Base-by-base conservation (phyloP, 495 filamentous ascomycete species). In the Penicillium chermesinum region DNA sequence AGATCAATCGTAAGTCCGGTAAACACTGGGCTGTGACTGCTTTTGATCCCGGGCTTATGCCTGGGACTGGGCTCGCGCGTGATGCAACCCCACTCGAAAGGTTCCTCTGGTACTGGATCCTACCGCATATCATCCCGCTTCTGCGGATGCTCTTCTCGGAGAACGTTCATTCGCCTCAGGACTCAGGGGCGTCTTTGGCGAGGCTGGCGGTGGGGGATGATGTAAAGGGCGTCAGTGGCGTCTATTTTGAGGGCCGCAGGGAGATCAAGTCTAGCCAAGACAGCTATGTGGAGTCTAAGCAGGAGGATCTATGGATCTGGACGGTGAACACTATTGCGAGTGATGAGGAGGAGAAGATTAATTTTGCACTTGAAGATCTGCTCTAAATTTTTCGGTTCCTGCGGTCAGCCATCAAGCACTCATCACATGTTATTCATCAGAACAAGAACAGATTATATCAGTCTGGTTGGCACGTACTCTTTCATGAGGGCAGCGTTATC, bases 281-380 rank as follows among this genome's bases (percentile, higher is more conserved):
- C 17, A 76, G 70, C 44, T 66, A 72, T 34, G 62, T 67, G 25
- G 55, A 63, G 49, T 50, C 33, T 19, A 72, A 72, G 49, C 70
- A 72, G 54, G 73, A 77, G 19, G 67, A 73, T 55, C 52, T 75
- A 39, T 78, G 70, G 69, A 52, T 57, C 43, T 78, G 70, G 71
- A 80, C 73, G 14, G 58, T 79, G 36, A 62, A 66, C 36, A 50
- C 63, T 33, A 55, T 74, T 8, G 70, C 61, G 15, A 50, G 51
- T 51, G 54, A 65, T 34, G 59, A 67, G 9, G 50, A 50, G 8
- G 67, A 73, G 50, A 49, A 35, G 37, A 49, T 38, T 3, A 44
- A 52, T 2, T 70, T 76, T 46, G 12, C 30, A 2, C 17, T 55
- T 6, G 2, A 20, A 4, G 20, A 39, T 22, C 15, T 55, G n/a